Evolutionary conservation across 495 filamentous ascomycete species (phyloP).

Genomic region (Hyaloscypha variabilis): DNA sequence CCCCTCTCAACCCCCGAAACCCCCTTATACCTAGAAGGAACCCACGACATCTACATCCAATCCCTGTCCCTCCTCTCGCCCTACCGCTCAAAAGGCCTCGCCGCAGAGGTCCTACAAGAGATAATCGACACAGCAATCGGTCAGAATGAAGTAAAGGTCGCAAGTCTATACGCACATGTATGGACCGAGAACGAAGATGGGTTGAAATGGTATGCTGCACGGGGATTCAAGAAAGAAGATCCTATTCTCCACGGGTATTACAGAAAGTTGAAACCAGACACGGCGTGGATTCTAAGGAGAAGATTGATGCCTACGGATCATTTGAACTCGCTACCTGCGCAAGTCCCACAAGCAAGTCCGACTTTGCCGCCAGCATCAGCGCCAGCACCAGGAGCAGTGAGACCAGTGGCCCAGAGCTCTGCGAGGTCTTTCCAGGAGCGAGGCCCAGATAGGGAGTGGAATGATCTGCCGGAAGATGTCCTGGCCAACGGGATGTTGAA

Average conservation of each 20-base stretch:
- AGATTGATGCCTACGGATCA: slow-evolving; percentile 22
- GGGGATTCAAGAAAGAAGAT: slow-evolving; percentile 71
- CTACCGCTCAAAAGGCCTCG: slow-evolving; percentile 80
- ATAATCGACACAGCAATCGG: slow-evolving; percentile 48
- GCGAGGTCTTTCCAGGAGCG: slow-evolving; percentile 50
- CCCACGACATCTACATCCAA: slow-evolving; percentile 74
- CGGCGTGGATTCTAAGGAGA: slow-evolving; percentile 71
- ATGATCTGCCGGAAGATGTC: slow-evolving; percentile 56
- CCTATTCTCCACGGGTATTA: slow-evolving; percentile 74
- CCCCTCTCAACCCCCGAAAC: slow-evolving; percentile 19
- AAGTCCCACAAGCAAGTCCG: not conserved
- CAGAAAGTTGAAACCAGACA: slow-evolving; percentile 75
- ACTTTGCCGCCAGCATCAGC: not conserved
- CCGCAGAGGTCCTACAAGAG: slow-evolving; percentile 66
- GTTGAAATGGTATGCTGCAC: slow-evolving; percentile 78
- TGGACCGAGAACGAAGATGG: slow-evolving; percentile 91
- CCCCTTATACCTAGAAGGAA: slow-evolving; percentile 19
- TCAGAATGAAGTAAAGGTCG: slow-evolving; percentile 27
- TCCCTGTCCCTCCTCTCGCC: slow-evolving; percentile 83
- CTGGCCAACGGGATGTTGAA: slow-evolving; percentile 20
- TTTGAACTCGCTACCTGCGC: slow-evolving; percentile 2
- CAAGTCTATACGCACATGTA: slow-evolving; percentile 80
- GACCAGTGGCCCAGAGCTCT: slow-evolving; percentile 2
- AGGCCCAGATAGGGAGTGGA: slow-evolving; percentile 58
- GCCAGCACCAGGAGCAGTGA: not conserved